These are phyloP conservation scores for Calonectria pseudoturangicola DNA, from an alignment of 2,329 filamentous ascomycete genomes.

Conservation along the genomic window DNA sequence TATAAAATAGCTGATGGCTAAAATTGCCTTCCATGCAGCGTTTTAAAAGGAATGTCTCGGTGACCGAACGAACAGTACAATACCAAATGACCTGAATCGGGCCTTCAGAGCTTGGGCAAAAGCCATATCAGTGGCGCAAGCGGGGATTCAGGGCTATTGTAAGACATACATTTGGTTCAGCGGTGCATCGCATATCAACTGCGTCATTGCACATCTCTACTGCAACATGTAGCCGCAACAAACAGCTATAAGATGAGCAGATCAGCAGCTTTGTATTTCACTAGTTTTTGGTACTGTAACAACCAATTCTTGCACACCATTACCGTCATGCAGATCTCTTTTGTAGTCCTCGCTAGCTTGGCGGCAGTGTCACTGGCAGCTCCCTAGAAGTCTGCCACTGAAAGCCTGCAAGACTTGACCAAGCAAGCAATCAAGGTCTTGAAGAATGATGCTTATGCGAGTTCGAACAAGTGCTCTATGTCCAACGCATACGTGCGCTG, in stretches of 20 bases:
- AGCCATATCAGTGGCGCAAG: background rate
- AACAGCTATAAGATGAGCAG: slow-evolving; percentile 1
- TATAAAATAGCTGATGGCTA: too few species aligned
- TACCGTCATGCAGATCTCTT: slow-evolving; percentile 16
- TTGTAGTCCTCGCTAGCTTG: background rate
- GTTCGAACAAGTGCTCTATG: slow-evolving; percentile 17
- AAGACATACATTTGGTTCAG: slow-evolving; percentile 2
- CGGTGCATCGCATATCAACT: background rate
- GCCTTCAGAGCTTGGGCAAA: background rate
- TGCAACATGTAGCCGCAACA: background rate
- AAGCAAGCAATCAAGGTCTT: slow-evolving; percentile 9
- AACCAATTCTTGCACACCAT: background rate
- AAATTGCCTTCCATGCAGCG: too few species aligned
- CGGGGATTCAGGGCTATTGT: background rate
- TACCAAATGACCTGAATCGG: background rate
- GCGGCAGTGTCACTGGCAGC: background rate
- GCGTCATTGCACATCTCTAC: background rate
- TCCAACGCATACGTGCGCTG: slow-evolving; percentile 18
- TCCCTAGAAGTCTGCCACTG: background rate
- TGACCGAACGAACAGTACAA: background rate
- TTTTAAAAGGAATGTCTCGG: background rate
- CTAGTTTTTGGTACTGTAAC: background rate
- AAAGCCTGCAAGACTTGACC: slow-evolving; percentile 8
- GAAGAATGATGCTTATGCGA: background rate
- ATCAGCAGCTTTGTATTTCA: background rate